A percentile compares a stretch with the other conserved stretches of the same genome.
phyloP scores from a whole-genome alignment of 2,329 filamentous ascomycete species.

The Drechslerella dactyloides region DNA sequence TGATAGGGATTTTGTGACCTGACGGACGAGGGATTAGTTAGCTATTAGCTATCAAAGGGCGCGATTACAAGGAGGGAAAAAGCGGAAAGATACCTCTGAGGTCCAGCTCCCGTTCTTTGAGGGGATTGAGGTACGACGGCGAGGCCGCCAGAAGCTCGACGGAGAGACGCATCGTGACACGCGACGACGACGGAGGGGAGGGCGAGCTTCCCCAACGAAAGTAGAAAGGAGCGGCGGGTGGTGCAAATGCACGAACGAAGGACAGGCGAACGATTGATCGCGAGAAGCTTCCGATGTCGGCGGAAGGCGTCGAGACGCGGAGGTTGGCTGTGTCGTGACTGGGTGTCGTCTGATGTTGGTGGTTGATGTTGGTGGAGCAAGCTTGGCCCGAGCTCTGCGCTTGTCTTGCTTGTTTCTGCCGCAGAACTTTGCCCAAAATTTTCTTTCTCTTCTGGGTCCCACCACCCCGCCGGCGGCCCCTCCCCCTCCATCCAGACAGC shows the following conservation, averaged over 20 bases:
- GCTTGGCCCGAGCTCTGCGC: slow-evolving; percentile 34
- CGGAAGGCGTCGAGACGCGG: slow-evolving; percentile 1
- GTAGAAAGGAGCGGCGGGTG: background rate
- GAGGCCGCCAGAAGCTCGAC: slow-evolving; percentile 92
- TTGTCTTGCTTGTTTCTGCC: background rate
- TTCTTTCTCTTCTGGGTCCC: slow-evolving; percentile 33
- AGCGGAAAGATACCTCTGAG: slow-evolving; percentile 92
- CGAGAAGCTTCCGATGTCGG: slow-evolving; percentile 2
- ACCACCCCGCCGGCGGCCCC: slow-evolving; percentile 31
- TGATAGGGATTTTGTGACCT: slow-evolving; percentile 97
- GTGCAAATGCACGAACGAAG: slow-evolving; percentile 10
- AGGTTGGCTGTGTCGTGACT: slow-evolving; percentile 1
- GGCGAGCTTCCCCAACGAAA: background rate
- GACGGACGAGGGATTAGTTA: slow-evolving; percentile 54
- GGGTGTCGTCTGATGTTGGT: slow-evolving; percentile 7
- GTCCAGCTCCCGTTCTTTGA: slow-evolving; percentile 98
- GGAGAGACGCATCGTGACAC: slow-evolving; percentile 81
- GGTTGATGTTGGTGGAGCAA: slow-evolving; percentile 9
- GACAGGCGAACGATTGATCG: background rate
- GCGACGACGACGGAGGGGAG: slow-evolving; percentile 13
- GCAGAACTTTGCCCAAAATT: slow-evolving; percentile 28
- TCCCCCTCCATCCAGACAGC: slow-evolving; percentile 19
- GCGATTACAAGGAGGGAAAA: slow-evolving; percentile 56
- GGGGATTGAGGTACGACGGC: slow-evolving; percentile 96
- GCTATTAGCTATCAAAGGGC: slow-evolving; percentile 53